Evolutionary conservation across 768 basidiomycete species (phyloP), one percentile per base, ranked within the genome.

Genomic region (Termitomyces sp.): DNA sequence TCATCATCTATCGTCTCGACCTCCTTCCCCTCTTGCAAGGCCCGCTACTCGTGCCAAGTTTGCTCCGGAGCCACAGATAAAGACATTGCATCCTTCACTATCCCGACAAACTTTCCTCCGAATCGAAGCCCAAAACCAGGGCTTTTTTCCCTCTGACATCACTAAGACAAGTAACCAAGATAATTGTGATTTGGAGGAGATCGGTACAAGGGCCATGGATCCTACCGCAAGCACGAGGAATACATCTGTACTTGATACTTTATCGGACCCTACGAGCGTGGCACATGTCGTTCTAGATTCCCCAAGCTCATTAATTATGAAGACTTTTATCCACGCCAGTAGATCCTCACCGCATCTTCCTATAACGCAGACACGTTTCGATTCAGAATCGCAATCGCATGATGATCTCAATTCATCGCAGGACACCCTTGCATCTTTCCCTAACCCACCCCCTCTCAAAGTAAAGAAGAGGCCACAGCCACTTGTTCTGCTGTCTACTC

Each of bases 391-490:
- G 9, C 51, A 51, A 9, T 37, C 41, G 10, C 56, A 63, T 42
- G 55, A 57, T 34, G 58, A 23, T 16, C 4, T 44, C 8, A 39
- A 39, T 47, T 56, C 45, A 12, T 49, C 52, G 14, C 55, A 47
- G 41, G 62, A 59, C 12, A 41, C 68, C 11, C 61, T 73, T 28
- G 70, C 73, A 17, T 66, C 72, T 32, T 77, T 77, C 59, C 76
- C 76, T 3, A 32, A 59, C 32, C 72, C 76, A 41, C 74, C 77
- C 19, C 73, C 76, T 28, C 66, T 76, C 21, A 64, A 69, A 27
- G 63, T 69, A 16, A 70, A 71, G 47, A 73, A 70, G 60, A 58
- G 72, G 30, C 73, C 76, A 34, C 70, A 73, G 54, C 74, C 77
- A 25, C 70, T 79, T 51, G 66, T 74, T 19, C 64, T 79, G 47